Base-by-base conservation (phyloP, 805 yeast species). In the Wickerhamiella vanderwaltii region DNA sequence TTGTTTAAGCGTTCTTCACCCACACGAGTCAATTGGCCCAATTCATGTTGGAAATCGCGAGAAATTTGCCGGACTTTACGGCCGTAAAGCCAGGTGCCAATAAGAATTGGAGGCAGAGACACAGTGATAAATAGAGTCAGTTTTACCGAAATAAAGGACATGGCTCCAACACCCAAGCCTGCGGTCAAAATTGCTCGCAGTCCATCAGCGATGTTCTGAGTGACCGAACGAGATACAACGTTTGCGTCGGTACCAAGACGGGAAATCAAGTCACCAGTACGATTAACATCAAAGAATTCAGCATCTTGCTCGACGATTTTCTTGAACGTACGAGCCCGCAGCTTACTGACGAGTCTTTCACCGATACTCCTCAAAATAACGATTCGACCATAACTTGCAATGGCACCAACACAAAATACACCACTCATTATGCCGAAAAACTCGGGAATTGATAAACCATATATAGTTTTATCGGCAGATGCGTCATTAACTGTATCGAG, bases 201-300 rank as follows among this genome's bases (percentile, higher is more conserved):
- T n/a, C 97, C 97, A 57, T 88, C 96, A 44, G 91, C 79, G 18
- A 88, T 69, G 57, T 88, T 87, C 51, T 81, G 88, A 25, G 95
- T 84, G 15, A 88, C 73, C 0, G 95, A 76, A 53, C 79, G 75
- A 5, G 95, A 73, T 11, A 88, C 93, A 33, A 88, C 75, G 23
- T 86, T 84, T 1, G 95, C 81, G 58, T 88, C 97, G 31, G 83
- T 79, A 4, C 91, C 80, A 36, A 88, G 64, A 47, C 97, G 68
- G 4, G 95, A 84, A 33, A 88, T 85, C 53, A 88, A 66, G 57
- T 88, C 97, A 30, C 97, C 97, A 7, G 86, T 85, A 48, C 87
- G 75, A 45, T 91, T 86, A 24, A 76, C 75, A 54, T 88, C 97
- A 62, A 87, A 76, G 54, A 88, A 88, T 49, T 81, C 80, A 3